phyloP scores from a whole-genome alignment of 148 eudicot genomes.

The Talinum fruticosum region DNA sequence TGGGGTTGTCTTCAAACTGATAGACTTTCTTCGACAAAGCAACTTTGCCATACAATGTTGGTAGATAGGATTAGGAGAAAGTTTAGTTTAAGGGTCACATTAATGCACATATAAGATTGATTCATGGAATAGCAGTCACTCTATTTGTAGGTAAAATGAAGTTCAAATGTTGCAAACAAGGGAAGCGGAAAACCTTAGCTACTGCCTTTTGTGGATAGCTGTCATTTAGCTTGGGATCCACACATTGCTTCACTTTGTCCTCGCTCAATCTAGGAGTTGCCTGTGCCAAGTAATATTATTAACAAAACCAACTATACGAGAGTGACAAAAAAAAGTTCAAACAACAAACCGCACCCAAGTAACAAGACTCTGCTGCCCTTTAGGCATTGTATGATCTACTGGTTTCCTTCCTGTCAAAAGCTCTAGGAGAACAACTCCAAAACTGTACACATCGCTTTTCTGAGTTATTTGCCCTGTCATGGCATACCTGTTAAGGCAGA shows the following conservation, averaged over 20 bases:
- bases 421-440: slow-evolving; percentile 90
- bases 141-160: not conserved
- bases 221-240: slow-evolving; percentile 80
- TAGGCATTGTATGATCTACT: slow-evolving; percentile 95
- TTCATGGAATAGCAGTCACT: too few species aligned
- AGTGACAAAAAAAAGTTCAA: not conserved
- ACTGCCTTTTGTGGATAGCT: slow-evolving; percentile 81
- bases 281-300: slow-evolving; percentile 30
- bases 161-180: not conserved
- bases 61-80: too few species aligned
- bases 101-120: not conserved
- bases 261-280: slow-evolving; percentile 94
- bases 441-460: slow-evolving; percentile 92
- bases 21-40: too few species aligned
- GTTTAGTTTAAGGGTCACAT: too few species aligned
- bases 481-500: slow-evolving; percentile 58
- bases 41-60: too few species aligned
- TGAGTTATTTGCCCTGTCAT: slow-evolving; percentile 97
- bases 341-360: slow-evolving; percentile 58
- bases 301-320: not conserved
- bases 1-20: too few species aligned
- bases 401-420: slow-evolving; percentile 94
- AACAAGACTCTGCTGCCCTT: slow-evolving; percentile 92
- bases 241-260: slow-evolving; percentile 93
- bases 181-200: slow-evolving; percentile 57